A percentile compares a stretch with the other conserved stretches of the same genome.
phyloP scores from a whole-genome alignment of 352 stramenopile species.

The Phytophthora macrochlamydospora region DNA sequence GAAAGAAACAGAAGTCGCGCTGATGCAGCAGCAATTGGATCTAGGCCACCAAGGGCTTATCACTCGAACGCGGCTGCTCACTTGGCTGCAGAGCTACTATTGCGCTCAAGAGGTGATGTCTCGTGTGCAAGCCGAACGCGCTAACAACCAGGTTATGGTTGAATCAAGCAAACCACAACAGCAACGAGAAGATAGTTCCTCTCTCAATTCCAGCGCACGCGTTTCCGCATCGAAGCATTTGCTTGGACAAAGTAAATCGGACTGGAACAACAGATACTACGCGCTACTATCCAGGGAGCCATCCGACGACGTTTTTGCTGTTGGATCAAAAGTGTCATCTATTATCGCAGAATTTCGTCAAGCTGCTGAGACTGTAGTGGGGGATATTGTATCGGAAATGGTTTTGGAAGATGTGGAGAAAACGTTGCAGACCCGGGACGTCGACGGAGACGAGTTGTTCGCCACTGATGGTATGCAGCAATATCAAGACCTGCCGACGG shows the following conservation, averaged over 20 bases:
- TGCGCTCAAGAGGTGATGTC: slow-evolving; percentile 32
- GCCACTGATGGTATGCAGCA: slow-evolving; percentile 34
- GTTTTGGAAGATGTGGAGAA: slow-evolving; percentile 27
- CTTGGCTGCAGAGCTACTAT: slow-evolving; percentile 49
- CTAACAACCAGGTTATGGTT: slow-evolving; percentile 22
- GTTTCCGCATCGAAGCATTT: slow-evolving; percentile 16
- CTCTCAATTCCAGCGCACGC: slow-evolving; percentile 3
- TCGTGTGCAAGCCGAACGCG: slow-evolving; percentile 19
- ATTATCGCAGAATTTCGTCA: slow-evolving; percentile 47
- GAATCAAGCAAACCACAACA: slow-evolving; percentile 12
- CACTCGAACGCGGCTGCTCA: slow-evolving; percentile 43
- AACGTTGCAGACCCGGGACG: slow-evolving; percentile 14
- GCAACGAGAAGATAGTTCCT: slow-evolving; percentile 5
- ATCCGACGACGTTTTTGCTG: slow-evolving; percentile 14
- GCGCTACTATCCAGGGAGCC: slow-evolving; percentile 1
- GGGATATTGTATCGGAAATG: slow-evolving; percentile 46
- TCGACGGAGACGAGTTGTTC: slow-evolving; percentile 44
- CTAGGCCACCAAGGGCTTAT: slow-evolving; percentile 44
- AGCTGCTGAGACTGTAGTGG: slow-evolving; percentile 29
- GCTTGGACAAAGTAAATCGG: slow-evolving; percentile 5
- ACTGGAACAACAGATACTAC: slow-evolving; percentile 37
- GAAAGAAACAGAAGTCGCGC: slow-evolving; percentile 37
- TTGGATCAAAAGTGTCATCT: slow-evolving; percentile 28
- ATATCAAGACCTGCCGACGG: not conserved
- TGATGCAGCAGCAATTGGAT: slow-evolving; percentile 65